These are phyloP conservation scores for Macrophomina pseudophaseolina DNA, from an alignment of 2,329 filamentous ascomycete species.

Conservation along the genomic window DNA sequence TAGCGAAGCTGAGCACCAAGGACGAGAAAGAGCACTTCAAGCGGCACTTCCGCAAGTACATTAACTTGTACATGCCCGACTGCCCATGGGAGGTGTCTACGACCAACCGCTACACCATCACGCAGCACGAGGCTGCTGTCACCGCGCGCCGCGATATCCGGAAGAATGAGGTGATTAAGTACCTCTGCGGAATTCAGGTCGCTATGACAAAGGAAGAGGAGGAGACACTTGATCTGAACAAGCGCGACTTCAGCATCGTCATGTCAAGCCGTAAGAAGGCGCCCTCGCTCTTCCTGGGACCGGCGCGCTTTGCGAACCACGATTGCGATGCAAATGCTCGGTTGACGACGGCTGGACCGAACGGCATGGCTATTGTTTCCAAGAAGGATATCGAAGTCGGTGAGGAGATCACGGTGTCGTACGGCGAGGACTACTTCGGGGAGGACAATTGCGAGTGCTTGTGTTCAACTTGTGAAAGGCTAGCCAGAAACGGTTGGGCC, in stretches of 20 bases:
- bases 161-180: conserved; percentile 85
- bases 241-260: conserved; percentile 96
- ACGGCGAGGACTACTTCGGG: conserved; percentile 95
- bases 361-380: conserved; percentile 90
- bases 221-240: conserved; percentile 74
- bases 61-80: conserved; percentile 90
- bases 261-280: conserved; percentile 91
- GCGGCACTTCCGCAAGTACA: conserved; percentile 85
- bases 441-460: conserved; percentile 94
- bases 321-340: conserved; percentile 93
- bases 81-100: conserved; percentile 93
- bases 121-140: conserved; percentile 84
- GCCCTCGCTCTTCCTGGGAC: conserved; percentile 90
- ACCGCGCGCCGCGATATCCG: conserved; percentile 80
- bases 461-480: conserved; percentile 82
- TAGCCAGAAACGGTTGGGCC: conserved; percentile 81
- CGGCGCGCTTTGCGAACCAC: conserved; percentile 95
- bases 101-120: conserved; percentile 94
- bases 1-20: conserved; percentile 69
- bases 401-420: conserved; percentile 95
- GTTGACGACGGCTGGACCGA: conserved; percentile 79
- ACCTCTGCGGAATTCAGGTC: conserved; percentile 88
- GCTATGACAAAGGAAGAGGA: conserved; percentile 93
- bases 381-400: conserved; percentile 80
- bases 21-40: conserved; percentile 87